A percentile compares a stretch with the other conserved stretches of the same genome.
These are phyloP conservation scores for Metschnikowia lachancei DNA, from an alignment of 805 yeast genomes.

Conservation along the genomic window DNA sequence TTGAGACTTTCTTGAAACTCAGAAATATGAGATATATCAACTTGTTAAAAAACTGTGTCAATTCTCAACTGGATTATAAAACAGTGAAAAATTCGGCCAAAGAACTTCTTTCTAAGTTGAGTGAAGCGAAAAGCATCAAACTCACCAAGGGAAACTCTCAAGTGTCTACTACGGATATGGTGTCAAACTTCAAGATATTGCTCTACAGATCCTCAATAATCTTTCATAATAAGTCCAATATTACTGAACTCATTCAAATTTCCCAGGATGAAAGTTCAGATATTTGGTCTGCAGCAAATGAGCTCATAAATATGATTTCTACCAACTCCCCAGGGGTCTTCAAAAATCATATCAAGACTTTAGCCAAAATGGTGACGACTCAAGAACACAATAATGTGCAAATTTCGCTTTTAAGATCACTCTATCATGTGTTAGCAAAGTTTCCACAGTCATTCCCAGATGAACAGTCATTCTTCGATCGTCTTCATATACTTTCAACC, in stretches of 20 bases:
- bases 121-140: conserved; percentile 49
- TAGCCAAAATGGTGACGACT: conserved; percentile 39
- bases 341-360: conserved; percentile 52
- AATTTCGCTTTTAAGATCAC: conserved; percentile 44
- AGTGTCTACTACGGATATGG: conserved; percentile 49
- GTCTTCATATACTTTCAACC: conserved; percentile 45
- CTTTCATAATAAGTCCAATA: conserved; percentile 63
- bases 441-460: conserved; percentile 48
- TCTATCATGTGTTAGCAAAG: conserved; percentile 55
- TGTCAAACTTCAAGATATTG: conserved; percentile 52
- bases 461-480: conserved; percentile 43
- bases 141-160: conserved; percentile 27
- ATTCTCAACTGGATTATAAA: conserved; percentile 56
- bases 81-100: conserved; percentile 59
- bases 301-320: conserved; percentile 58
- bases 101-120: conserved; percentile 57
- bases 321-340: conserved; percentile 60
- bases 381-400: conserved; percentile 18
- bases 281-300: conserved; percentile 43
- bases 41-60: conserved; percentile 52
- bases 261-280: conserved; percentile 36
- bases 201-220: conserved; percentile 60
- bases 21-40: conserved; percentile 60
- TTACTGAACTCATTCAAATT: conserved; percentile 50
- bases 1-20: conserved; percentile 51